phyloP scores from a whole-genome alignment of 306 rosid genomes.

The Senna siamea region DNA sequence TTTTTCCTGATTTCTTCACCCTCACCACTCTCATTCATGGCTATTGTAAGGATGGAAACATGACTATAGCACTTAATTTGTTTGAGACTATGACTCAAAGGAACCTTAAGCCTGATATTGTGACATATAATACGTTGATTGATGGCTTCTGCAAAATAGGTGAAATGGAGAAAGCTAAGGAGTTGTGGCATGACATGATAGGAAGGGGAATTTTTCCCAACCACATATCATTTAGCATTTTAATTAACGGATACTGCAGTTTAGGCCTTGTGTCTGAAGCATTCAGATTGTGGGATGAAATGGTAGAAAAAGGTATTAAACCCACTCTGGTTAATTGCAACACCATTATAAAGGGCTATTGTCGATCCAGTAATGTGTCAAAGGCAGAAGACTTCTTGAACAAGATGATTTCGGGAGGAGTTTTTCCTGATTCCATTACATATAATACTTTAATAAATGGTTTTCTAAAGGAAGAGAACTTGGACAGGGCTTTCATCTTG shows the following conservation, averaged over 20 bases:
- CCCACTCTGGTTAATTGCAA: conserved; percentile 78
- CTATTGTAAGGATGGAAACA: conserved; percentile 76
- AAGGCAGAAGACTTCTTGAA: conserved; percentile 66
- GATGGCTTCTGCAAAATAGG: conserved; percentile 90
- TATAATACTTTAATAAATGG: conserved; percentile 85
- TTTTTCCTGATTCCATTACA: conserved; percentile 73
- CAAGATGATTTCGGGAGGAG: conserved; percentile 70
- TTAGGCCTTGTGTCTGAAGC: conserved; percentile 69
- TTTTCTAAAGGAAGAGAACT: conserved; percentile 70
- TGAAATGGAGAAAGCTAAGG: conserved; percentile 77
- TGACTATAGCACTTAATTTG: conserved; percentile 64
- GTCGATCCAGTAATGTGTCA: conserved; percentile 61
- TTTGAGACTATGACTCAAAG: conserved; percentile 61
- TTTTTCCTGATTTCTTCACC: conserved; percentile 86
- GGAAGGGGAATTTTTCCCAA: conserved; percentile 59
- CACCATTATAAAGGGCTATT: conserved; percentile 75
- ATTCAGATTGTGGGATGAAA: conserved; percentile 75
- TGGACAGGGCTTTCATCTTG: conserved; percentile 66
- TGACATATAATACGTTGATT: conserved; percentile 78
- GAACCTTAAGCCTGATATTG: conserved; percentile 81
- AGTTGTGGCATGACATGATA: conserved; percentile 76
- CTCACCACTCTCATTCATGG: conserved; percentile 86
- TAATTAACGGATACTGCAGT: conserved; percentile 83
- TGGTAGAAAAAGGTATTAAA: conserved; percentile 73
- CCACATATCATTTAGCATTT: conserved; percentile 69